phyloP scores from a whole-genome alignment of 2,329 filamentous ascomycete species.

The Cercospora nicotianae region DNA sequence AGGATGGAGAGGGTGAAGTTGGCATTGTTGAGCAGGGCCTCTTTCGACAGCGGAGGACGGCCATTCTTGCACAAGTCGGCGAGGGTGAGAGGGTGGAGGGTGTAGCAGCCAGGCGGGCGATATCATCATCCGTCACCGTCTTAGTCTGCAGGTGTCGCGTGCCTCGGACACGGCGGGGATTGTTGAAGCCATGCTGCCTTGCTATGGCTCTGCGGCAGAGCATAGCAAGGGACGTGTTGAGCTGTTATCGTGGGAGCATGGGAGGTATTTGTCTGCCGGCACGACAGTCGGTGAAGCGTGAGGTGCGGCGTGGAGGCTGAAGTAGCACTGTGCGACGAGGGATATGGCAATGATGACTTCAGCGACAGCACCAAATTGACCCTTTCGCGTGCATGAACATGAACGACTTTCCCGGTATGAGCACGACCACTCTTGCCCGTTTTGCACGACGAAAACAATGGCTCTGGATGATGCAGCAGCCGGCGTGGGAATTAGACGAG shows the following conservation, averaged over 20 bases:
- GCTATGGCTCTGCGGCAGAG: constrained; percentile 33
- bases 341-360: background rate
- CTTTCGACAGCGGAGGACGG: constrained; percentile 76
- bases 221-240: constrained; percentile 27
- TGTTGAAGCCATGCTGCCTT: constrained; percentile 26
- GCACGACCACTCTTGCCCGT: no score
- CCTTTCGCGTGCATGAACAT: no score
- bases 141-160: constrained; percentile 40
- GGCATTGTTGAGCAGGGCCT: constrained; percentile 81
- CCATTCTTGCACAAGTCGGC: constrained; percentile 88
- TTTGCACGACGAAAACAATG: no score
- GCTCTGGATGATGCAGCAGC: no score
- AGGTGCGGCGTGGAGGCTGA: background rate
- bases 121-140: constrained; percentile 66
- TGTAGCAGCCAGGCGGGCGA: constrained; percentile 73
- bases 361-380: background rate
- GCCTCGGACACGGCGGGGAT: constrained; percentile 5
- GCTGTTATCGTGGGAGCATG: constrained; percentile 21
- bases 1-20: constrained; percentile 94
- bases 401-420: no score
- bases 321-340: background rate
- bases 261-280: background rate
- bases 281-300: background rate
- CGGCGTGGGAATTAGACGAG: no score
- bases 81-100: constrained; percentile 80